Base-by-base conservation (phyloP, 495 filamentous ascomycete species). In the Platismatia glauca region DNA sequence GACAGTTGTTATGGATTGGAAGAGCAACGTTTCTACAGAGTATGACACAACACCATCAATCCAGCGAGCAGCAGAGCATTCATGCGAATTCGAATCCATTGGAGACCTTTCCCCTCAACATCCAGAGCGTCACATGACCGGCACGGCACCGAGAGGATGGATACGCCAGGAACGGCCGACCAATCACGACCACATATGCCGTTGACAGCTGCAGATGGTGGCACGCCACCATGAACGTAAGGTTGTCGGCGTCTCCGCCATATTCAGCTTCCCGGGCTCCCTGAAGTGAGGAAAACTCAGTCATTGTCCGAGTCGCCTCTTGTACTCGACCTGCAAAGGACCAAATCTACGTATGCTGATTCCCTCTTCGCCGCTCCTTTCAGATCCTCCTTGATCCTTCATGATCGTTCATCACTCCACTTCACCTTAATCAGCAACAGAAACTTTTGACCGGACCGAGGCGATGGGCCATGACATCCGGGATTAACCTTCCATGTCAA, bases 81-180 rank as follows among this genome's bases (percentile, higher is more conserved):
- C n/a, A 39, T 7, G 11, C 20, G 11, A 16, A 35, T 39, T 52
- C 27, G 55, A 12, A n/a, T 22, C 4, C 4, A 56, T 16, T n/a
- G n/a, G 3, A 44, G 29, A 41, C 27, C 5, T 33, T 39, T 38
- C 52, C 29, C 41, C 58, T 46, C 38, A 12, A 33, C 57, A 55
- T 56, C 29, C 33, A 11, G 34, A 37, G 27, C 22, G 56, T 67
- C 66, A 67, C 62, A 67, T 67, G 66, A 67, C 58, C 38, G n/a
- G 55, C 58, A 55, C 9, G 62, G 35, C 53, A 60, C 66, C 66
- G 59, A 67, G 33, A 50, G 55, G 56, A 46, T 46, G 64, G 55
- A 58, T 35, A 43, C 34, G 39, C 27, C 41, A 57, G 34, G n/a
- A 60, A 27, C 7, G 37, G 59, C 24, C 44, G 27, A 39, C 61